Base-by-base conservation (phyloP, 805 yeast genomes). In the Wickerhamomyces mucosus region DNA sequence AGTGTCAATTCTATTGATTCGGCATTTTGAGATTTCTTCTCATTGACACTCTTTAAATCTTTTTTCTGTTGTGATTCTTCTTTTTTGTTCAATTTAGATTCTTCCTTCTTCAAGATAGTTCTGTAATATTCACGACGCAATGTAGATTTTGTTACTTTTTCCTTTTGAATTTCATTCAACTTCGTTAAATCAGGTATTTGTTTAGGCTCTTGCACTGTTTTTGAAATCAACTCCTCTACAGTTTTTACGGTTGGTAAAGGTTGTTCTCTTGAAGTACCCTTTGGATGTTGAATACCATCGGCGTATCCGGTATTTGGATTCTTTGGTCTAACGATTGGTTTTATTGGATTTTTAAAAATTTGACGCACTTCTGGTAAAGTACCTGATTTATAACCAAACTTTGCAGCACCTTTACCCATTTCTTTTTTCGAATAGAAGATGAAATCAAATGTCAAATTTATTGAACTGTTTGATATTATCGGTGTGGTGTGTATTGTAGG, bases 331-430 rank as follows among this genome's bases (percentile, higher is more conserved):
- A 62, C 58, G 38, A 45, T 34, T 15, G 53, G 51, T 21, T 47
- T 44, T 21, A 47, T 31, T 5, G 86, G 83, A 34, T 72, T 70
- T 46, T 76, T 81, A 58, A 88, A 73, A 19, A 84, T 75, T 24
- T 77, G 72, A 46, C 95, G 76, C 8, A 83, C 76, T 34, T 60
- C 64, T 29, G 96, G 96, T 41, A 88, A 65, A 30, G 83, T 65
- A 52, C 96, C 96, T 29, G 89, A 78, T 56, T 80, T 79, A 38
- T 61, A 60, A 4, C 72, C 73, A 35, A 58, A 59, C 41, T 61
- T 66, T 5, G 65, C 62, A 19, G 59, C 53, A 26, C 65, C 63
- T 45, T 64, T 67, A 37, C 68, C 70, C 75, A 69, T 69, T 26
- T 28, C 37, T 24, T 21, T 21, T 21, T 21, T 21, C 13, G n/a